Evolutionary conservation across 129 eudicot species (phyloP).

Genomic region (Apium graveolens): DNA sequence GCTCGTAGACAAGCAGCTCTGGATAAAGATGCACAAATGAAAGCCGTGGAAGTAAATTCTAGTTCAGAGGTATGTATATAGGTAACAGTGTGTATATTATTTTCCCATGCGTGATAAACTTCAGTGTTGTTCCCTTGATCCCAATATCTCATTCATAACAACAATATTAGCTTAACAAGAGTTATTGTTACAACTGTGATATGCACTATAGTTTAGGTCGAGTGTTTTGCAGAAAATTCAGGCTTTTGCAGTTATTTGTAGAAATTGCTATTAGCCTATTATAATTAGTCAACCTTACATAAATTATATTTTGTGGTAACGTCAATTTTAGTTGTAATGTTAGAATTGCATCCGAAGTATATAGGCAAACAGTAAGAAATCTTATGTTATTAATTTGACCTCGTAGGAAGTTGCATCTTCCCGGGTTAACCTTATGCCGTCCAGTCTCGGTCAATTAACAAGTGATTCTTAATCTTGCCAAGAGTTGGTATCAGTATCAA

Average conservation of each 20-base stretch:
- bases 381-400: not conserved
- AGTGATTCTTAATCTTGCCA: not conserved
- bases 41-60: constrained; percentile 59
- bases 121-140: not conserved
- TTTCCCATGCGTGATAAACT: not conserved
- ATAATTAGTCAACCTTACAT: not conserved
- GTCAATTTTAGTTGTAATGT: not conserved
- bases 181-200: not conserved
- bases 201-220: not conserved
- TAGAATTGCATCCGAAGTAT: no score
- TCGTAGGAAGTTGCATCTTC: not conserved
- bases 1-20: constrained; percentile 69
- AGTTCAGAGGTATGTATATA: constrained; percentile 70
- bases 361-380: not conserved
- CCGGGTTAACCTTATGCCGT: not conserved
- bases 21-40: constrained; percentile 70
- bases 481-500: not conserved
- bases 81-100: not conserved
- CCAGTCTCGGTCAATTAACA: not conserved
- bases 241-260: not conserved
- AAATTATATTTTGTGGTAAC: not conserved
- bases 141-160: not conserved
- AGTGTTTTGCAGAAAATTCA: not conserved
- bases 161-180: not conserved
- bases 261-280: not conserved